Evolutionary conservation across 1,139 yeast genomes (phyloP), one percentile per base, ranked within the genome.

Genomic region (Taphrina confusa): DNA sequence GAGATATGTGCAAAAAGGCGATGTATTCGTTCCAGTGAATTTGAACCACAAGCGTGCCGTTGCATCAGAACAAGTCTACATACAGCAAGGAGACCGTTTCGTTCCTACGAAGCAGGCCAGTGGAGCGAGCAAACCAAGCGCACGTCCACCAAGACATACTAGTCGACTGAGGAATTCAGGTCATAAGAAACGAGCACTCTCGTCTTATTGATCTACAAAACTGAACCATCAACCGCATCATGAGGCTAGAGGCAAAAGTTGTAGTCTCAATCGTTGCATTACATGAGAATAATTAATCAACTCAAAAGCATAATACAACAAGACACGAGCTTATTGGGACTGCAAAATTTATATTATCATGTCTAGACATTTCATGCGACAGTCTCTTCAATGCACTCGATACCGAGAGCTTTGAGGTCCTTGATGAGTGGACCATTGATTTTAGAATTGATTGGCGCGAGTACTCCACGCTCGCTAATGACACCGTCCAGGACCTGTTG

Each of bases 391-490:
- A 82, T 83, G 74, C 91, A 80, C 80, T 77, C 90, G 69, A 92
- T 91, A 65, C 87, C 89, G 74, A 89, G 87, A 63, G 87, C 85
- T 62, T 89, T 95, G 78, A 92, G 83, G 68, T 87, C 85, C 77
- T 89, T 84, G 84, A 91, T 85, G 75, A 92, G 81, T 66, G 97
- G 92, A 69, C 87, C 85, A 72, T 90, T 90, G 71, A 89, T 83
- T 73, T 88, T 92, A 65, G 95, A 86, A 66, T 89, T 78, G 82
- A 88, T 87, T 71, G 98, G 98, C 61, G 97, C 97, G 69, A 85
- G 80, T 72, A 92, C 80, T 68, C 98, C 98, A 57, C 89, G 85
- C 33, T 62, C 63, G 70, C 80, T 78, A 72, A 89, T 85, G 65
- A 85, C 82, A 65, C 96, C 96, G 68, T 86, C 82, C 70, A 92